Conservation (phyloP, 1,139 yeast species). For the Sugiyamaella sp. region DNA sequence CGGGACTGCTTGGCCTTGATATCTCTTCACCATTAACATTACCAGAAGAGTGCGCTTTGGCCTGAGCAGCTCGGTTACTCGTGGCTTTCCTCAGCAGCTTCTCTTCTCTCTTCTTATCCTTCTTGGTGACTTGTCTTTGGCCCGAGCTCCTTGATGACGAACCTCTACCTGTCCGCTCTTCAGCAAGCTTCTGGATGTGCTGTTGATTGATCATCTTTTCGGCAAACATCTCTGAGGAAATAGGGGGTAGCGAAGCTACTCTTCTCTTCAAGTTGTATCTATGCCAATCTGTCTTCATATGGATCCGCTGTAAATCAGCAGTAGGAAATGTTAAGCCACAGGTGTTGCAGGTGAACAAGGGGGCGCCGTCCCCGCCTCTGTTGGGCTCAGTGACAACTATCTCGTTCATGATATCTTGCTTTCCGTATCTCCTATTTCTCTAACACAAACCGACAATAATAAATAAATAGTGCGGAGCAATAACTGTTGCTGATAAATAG, state of each 20-base stretch:
- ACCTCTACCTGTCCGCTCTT: slow-evolving; percentile 53
- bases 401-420: slow-evolving; percentile 51
- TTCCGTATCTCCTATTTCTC: not conserved
- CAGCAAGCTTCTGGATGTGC: slow-evolving; percentile 38
- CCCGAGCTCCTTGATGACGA: slow-evolving; percentile 35
- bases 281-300: slow-evolving; percentile 98
- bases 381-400: slow-evolving; percentile 70
- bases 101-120: slow-evolving; percentile 44
- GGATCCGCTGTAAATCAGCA: slow-evolving; percentile 81
- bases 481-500: slow-evolving; percentile 6
- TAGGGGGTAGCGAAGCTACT: slow-evolving; percentile 81
- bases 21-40: slow-evolving; percentile 12
- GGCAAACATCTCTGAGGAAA: slow-evolving; percentile 78
- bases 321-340: slow-evolving; percentile 78
- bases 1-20: slow-evolving; percentile 30
- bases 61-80: slow-evolving; percentile 20
- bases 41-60: slow-evolving; percentile 19
- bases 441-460: not conserved
- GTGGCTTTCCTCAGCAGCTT: slow-evolving; percentile 34
- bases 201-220: slow-evolving; percentile 62
- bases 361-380: slow-evolving; percentile 32
- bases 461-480: not conserved
- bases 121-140: slow-evolving; percentile 43
- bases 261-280: slow-evolving; percentile 89
- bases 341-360: slow-evolving; percentile 72